Evolutionary conservation across 371 early-diverging fungal genomes (phyloP).

Genomic region (Lichtheimia ramosa): DNA sequence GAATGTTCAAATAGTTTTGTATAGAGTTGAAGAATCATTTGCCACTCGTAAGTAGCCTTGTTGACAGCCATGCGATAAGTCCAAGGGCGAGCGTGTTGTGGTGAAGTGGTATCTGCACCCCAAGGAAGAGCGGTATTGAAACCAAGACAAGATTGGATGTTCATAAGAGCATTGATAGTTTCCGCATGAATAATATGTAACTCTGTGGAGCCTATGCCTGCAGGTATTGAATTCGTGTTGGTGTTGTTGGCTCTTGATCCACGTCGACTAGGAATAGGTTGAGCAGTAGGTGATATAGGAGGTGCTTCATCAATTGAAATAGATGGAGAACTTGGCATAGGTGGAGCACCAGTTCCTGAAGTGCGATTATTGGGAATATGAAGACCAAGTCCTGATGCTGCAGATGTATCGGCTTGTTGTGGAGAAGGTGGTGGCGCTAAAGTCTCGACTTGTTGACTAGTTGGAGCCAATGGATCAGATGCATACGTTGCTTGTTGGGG

Average conservation of each 20-base stretch:
- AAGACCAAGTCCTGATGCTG: conserved; percentile 30
- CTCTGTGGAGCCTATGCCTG: conserved; percentile 9
- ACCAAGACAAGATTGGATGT: conserved; percentile 32
- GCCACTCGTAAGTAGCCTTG: conserved; percentile 33
- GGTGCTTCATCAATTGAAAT: conserved; percentile 7
- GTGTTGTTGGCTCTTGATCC: conserved; percentile 4
- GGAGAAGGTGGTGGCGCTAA: not conserved
- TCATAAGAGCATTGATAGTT: conserved; percentile 27
- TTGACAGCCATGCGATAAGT: conserved; percentile 21
- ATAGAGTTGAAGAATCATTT: conserved; percentile 24
- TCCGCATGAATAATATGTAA: conserved; percentile 32
- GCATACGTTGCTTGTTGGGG: not conserved
- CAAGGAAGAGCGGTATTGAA: conserved; percentile 36
- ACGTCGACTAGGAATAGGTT: conserved; percentile 3
- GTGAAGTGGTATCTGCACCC: conserved; percentile 14
- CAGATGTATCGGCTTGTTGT: conserved; percentile 7
- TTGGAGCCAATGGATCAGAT: not conserved
- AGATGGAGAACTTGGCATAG: conserved; percentile 20
- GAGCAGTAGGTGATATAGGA: not conserved
- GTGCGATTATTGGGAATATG: conserved; percentile 13
- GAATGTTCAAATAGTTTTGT: not conserved
- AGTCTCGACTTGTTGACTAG: not conserved
- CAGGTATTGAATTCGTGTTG: conserved; percentile 4
- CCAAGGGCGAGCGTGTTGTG: conserved; percentile 30
- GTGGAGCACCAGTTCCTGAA: conserved; percentile 1